Percentiles rank a stretch among this genome's conserved stretches.
phyloP scores from a whole-genome alignment of 1,139 yeast genomes.

The Candida tetrigidarum region DNA sequence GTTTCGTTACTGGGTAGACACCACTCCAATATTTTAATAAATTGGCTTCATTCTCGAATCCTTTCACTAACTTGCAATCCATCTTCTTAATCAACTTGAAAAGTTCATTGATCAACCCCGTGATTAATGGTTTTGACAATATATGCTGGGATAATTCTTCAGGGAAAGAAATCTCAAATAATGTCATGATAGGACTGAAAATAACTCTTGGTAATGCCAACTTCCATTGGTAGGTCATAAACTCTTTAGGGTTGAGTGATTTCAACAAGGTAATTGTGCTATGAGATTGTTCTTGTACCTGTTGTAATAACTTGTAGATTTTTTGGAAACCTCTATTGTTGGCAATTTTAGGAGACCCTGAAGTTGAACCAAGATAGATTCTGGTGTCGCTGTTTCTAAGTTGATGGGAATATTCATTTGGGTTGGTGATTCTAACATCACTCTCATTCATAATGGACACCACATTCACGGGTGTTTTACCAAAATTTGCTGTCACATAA shows the following conservation, averaged over 20 bases:
- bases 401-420: constrained; percentile 30
- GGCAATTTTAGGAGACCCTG: constrained; percentile 14
- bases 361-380: constrained; percentile 44
- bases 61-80: constrained; percentile 73
- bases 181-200: constrained; percentile 72
- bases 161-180: constrained; percentile 74
- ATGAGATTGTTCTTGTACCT: constrained; percentile 36
- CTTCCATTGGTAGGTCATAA: constrained; percentile 81
- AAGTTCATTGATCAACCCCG: constrained; percentile 78
- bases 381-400: constrained; percentile 39
- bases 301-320: constrained; percentile 37
- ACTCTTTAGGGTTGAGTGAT: constrained; percentile 59
- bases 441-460: constrained; percentile 68
- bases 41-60: constrained; percentile 65
- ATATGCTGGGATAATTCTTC: constrained; percentile 62
- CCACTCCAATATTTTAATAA: constrained; percentile 58
- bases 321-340: constrained; percentile 28
- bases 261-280: constrained; percentile 47
- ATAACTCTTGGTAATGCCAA: constrained; percentile 79
- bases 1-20: constrained; percentile 38
- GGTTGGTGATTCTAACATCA: constrained; percentile 52
- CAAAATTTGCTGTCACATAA: constrained; percentile 49
- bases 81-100: constrained; percentile 74
- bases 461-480: constrained; percentile 33
- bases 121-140: constrained; percentile 80